Conservation (phyloP, 495 filamentous ascomycete genomes). For the Platismatia glauca region DNA sequence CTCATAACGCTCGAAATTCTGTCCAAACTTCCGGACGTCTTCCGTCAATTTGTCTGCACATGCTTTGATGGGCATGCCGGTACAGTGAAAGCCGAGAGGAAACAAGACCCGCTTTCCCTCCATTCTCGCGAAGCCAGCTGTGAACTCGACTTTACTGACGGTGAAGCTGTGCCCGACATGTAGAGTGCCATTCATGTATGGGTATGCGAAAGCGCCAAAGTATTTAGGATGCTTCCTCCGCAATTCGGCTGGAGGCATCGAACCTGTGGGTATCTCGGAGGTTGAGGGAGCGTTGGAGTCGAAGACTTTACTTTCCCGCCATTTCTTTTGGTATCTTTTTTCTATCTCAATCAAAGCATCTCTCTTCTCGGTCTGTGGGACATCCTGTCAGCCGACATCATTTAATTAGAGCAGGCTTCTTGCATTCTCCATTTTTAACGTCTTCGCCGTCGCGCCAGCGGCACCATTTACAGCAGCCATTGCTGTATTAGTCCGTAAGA, state of each 20-base stretch:
- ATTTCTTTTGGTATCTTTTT: constrained; percentile 84
- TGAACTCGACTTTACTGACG: constrained; percentile 83
- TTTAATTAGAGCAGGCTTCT: constrained; percentile 26
- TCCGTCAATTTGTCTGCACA: constrained; percentile 89
- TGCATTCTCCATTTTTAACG: constrained; percentile 67
- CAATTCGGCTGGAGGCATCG: constrained; percentile 61
- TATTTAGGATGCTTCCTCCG: constrained; percentile 80
- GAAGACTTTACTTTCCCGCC: constrained; percentile 73
- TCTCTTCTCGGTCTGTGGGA: constrained; percentile 73
- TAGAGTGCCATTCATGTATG: constrained; percentile 92
- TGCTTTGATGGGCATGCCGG: constrained; percentile 96
- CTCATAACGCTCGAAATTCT: constrained; percentile 69
- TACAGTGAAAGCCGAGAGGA: constrained; percentile 91
- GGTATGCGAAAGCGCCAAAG: constrained; percentile 89
- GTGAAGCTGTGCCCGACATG: constrained; percentile 91
- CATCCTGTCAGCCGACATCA: constrained; percentile 18
- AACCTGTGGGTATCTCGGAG: constrained; percentile 61
- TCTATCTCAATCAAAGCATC: constrained; percentile 80
- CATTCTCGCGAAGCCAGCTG: constrained; percentile 75
- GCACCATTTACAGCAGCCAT: constrained; percentile 45
- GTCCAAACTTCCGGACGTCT: constrained; percentile 82
- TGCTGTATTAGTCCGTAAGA: constrained; percentile 10
- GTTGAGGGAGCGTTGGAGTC: constrained; percentile 72
- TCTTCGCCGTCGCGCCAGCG: constrained; percentile 48
- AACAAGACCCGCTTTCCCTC: constrained; percentile 79